Base-by-base conservation (phyloP, 345 rosid genomes). In the Nephelium lappaceum region DNA sequence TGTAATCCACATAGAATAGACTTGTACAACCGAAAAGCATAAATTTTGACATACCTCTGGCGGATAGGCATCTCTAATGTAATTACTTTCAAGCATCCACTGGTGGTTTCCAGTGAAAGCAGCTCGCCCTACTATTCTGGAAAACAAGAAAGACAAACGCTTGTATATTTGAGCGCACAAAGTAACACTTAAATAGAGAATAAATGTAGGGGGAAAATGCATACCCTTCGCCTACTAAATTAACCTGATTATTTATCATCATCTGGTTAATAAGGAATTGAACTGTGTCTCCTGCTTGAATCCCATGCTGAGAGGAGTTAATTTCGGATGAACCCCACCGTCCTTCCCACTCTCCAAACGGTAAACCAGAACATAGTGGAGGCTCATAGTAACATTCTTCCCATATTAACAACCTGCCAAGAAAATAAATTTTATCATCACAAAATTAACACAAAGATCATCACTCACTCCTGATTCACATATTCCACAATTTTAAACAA, bases 201-300 rank as follows among this genome's bases (percentile, higher is more conserved):
- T 64, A 49, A 76, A 53, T 38, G 8, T 8, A 60, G 64, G 18
- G 7, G 12, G 61, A 79, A 55, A 76, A 69, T 24, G 19, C 89
- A 62, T 91, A 94, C 99, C 99, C 98, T 91, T 94, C 95, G 2
- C 99, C 98, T 0, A 94, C 88, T 11, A 94, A 61, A 67, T 81
- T 89, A 82, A 94, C 87, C 41, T 91, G 94, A 85, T 89, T 89
- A 75, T 93, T 85, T 72, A 80, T 74, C 92, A 91, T 92, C 98
- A 97, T 93, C 84, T 90, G 86, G 81, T 88, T 83, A 69, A 95
- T 80, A 84, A 94, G 92, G 67, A 79, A 63, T 24, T 85, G 87
- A 38, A 94, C 73, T 73, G 76, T 82, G 31, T 82, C 93, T 69
- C 81, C 78, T 36, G 77, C 78, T 47, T 84, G 93, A 78, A 73